Conservation (phyloP, 2,329 filamentous ascomycete species). For the Fusarium redolens region DNA sequence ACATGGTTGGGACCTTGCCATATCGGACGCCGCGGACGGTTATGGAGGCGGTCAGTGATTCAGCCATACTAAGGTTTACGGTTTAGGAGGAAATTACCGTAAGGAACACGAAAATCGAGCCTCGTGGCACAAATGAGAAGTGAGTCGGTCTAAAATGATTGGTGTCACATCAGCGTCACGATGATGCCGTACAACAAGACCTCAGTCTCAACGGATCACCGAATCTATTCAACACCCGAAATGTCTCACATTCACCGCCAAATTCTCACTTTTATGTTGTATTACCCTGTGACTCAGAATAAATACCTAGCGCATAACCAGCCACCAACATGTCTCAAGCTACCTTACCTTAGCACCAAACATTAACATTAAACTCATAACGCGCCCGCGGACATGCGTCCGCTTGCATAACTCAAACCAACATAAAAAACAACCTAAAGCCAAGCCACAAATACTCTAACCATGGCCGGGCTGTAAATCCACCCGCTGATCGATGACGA, state of each 20-base stretch:
- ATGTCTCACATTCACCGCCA: not conserved
- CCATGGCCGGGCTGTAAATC: not conserved
- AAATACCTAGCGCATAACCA: not conserved
- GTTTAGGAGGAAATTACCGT: not conserved
- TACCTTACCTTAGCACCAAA: not conserved
- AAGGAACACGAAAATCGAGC: not conserved
- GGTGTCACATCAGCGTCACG: not conserved
- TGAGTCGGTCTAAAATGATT: not conserved
- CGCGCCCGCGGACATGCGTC: not conserved
- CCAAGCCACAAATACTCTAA: constrained; percentile 2
- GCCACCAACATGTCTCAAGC: constrained; percentile 7
- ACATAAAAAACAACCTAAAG: not conserved
- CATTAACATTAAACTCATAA: not conserved
- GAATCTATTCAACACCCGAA: not conserved
- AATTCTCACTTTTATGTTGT: not conserved
- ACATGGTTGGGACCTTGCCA: not conserved
- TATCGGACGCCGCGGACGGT: not conserved
- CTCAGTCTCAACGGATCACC: not conserved
- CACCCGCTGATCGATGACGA: constrained; percentile 13
- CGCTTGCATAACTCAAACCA: not conserved
- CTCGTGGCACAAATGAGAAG: not conserved
- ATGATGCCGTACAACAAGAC: not conserved
- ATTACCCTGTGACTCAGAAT: not conserved
- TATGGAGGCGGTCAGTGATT: not conserved
- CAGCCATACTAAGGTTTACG: not conserved